phyloP scores from a whole-genome alignment of 2,329 filamentous ascomycete genomes.

The Cladosporium colombiae region DNA sequence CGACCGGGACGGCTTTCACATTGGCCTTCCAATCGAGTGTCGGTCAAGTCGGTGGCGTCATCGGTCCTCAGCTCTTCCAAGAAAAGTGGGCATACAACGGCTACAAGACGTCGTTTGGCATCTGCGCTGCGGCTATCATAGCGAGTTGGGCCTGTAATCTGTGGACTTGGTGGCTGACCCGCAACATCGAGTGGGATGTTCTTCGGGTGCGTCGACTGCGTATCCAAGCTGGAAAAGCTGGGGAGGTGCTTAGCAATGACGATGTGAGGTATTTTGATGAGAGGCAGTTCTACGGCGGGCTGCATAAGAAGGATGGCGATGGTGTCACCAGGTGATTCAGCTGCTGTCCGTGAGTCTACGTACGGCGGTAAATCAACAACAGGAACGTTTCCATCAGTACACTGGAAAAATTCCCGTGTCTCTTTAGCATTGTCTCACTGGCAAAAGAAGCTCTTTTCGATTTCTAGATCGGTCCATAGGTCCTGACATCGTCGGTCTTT shows the following conservation, averaged over 20 bases:
- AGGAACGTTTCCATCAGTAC: neutral
- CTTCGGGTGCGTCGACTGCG: constrained; percentile 25
- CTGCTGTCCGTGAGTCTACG: neutral
- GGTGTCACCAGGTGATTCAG: neutral
- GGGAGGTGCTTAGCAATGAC: constrained; percentile 22
- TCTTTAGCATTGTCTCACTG: neutral
- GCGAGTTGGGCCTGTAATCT: constrained; percentile 40
- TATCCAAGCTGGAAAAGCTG: constrained; percentile 23
- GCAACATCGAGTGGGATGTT: constrained; percentile 45
- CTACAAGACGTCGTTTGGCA: constrained; percentile 42
- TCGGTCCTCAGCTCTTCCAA: constrained; percentile 49
- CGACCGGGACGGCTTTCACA: constrained; percentile 49
- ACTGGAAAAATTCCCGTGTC: neutral
- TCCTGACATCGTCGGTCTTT: neutral
- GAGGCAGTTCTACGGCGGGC: constrained; percentile 13
- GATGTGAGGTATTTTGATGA: constrained; percentile 22
- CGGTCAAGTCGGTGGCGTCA: constrained; percentile 48
- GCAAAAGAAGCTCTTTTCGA: neutral
- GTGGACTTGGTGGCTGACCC: constrained; percentile 47
- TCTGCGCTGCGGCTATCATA: constrained; percentile 42
- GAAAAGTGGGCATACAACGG: constrained; percentile 45
- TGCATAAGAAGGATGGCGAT: constrained; percentile 5
- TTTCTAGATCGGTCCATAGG: neutral
- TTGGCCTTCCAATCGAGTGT: constrained; percentile 47
- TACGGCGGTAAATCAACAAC: neutral